Evolutionary conservation across 2,329 filamentous ascomycete species (phyloP).

Genomic region (Talaromyces verruculosus): DNA sequence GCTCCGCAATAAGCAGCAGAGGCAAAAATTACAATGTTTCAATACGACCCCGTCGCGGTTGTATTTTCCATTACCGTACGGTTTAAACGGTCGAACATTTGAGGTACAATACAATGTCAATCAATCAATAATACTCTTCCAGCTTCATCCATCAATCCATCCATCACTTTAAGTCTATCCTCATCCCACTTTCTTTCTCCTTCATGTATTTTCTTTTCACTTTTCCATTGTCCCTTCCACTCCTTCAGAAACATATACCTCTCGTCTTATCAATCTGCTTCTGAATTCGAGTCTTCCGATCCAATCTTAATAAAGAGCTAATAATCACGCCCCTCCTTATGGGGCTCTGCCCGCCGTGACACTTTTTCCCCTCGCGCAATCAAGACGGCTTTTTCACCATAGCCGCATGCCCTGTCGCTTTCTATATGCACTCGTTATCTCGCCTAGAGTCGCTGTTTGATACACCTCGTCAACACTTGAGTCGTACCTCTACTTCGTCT

Average conservation of each 20-base stretch:
- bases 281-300: background rate
- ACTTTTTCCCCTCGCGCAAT: conserved; percentile 22
- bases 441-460: conserved; percentile 8
- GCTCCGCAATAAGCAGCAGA: conserved; percentile 8
- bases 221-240: background rate
- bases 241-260: background rate
- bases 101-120: conserved; percentile 6
- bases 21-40: conserved; percentile 12
- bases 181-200: background rate
- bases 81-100: background rate
- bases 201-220: background rate
- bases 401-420: conserved; percentile 30
- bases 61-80: conserved; percentile 17
- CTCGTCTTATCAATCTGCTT: background rate
- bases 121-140: background rate
- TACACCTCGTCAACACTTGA: conserved; percentile 8
- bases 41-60: conserved; percentile 9
- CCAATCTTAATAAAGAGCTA: background rate
- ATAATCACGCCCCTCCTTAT: conserved; percentile 19
- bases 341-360: conserved; percentile 18
- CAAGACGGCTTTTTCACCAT: conserved; percentile 35
- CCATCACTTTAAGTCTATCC: background rate
- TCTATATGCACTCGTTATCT: conserved; percentile 32
- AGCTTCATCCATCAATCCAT: conserved; percentile 8
- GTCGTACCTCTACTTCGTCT: conserved; percentile 25